These are phyloP conservation scores for Diutina siamensis DNA, from an alignment of 1,139 yeast genomes.

Conservation along the genomic window DNA sequence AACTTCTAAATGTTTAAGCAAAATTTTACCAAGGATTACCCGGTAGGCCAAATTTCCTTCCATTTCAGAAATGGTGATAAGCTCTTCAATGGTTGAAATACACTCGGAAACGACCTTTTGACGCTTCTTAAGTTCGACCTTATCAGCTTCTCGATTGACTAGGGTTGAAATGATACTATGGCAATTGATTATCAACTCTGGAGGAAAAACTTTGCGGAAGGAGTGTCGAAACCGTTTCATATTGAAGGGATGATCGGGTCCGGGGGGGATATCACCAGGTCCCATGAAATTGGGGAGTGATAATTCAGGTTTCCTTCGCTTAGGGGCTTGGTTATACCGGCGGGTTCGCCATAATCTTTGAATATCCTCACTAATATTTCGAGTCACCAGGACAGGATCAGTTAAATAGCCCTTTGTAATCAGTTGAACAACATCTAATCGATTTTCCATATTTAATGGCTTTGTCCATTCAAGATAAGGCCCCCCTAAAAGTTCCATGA, in stretches of 20 bases:
- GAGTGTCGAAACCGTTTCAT: not conserved
- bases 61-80: not conserved
- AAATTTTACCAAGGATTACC: not conserved
- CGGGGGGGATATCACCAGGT: no score
- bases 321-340: no score
- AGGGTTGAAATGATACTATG: not conserved
- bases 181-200: not conserved
- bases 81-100: not conserved
- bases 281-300: no score
- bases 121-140: not conserved
- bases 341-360: no score
- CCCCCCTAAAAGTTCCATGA: not conserved
- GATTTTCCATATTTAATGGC: not conserved
- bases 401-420: not conserved
- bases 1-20: not conserved
- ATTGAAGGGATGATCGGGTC: not conserved
- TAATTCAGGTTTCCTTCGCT: no score
- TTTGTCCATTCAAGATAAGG: not conserved
- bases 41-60: not conserved
- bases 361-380: no score
- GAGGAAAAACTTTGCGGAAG: not conserved
- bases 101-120: not conserved
- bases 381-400: not conserved
- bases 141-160: not conserved
- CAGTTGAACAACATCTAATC: not conserved